phyloP scores from a whole-genome alignment of 164 flowering plant genomes.

The Litsea cubeba region DNA sequence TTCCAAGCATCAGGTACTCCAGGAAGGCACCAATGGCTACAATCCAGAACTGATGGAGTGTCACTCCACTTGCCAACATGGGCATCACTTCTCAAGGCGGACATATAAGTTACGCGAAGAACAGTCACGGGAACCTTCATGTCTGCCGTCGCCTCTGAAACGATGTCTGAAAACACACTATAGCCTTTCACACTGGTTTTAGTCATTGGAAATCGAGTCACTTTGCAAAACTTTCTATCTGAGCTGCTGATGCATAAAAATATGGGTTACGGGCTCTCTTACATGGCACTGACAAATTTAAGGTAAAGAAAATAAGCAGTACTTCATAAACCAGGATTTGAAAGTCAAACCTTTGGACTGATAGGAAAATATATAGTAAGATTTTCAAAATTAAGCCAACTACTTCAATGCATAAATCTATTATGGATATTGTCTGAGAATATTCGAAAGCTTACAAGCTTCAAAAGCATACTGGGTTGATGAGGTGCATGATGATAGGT shows the following conservation, averaged over 20 bases:
- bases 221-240: conserved; percentile 38
- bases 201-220: conserved; percentile 43
- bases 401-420: neutral
- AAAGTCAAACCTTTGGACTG: neutral
- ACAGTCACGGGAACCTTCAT: conserved; percentile 53
- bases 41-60: conserved; percentile 59
- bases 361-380: too few species aligned
- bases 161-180: conserved; percentile 43
- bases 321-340: neutral
- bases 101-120: conserved; percentile 64
- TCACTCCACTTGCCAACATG: conserved; percentile 83
- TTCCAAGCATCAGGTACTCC: conserved; percentile 94
- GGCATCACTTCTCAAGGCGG: conserved; percentile 69
- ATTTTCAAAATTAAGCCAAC: too few species aligned
- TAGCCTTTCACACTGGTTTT: conserved; percentile 32
- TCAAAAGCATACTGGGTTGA: neutral
- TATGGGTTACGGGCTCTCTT: neutral
- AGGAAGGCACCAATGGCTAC: conserved; percentile 97
- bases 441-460: neutral
- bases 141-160: conserved; percentile 39
- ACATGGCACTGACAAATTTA: neutral
- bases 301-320: neutral
- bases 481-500: neutral
- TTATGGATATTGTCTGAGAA: neutral
- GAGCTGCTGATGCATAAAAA: conserved; percentile 30